Evolutionary conservation across 331 rosid species (phyloP), one percentile per base, ranked within the genome.

Genomic region (Rhamnella rubrinervis): DNA sequence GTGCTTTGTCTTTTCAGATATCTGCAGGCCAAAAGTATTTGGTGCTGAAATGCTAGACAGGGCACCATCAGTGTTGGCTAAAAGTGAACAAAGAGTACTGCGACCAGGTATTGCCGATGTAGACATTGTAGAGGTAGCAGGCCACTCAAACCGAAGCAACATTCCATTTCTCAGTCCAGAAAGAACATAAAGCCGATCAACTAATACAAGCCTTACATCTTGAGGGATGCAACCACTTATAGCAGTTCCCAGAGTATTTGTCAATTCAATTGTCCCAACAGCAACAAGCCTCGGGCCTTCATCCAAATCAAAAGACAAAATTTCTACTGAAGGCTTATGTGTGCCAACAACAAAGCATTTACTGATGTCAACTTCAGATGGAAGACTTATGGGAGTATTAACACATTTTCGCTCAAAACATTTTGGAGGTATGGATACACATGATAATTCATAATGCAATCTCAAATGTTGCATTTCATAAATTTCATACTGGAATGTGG

Each of bases 111-210:
- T 70, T 56, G 81, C 86, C 37, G 75, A 81, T 7, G 68, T 41
- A 38, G 74, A 50, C 65, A 67, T 58, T 66, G 65, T 47, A 58
- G 81, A 71, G 60, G 67, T 31, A 68, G 40, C 63, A 68, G 96
- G 97, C 93, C 93, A 93, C 76, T 90, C 97, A 68, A 93, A 93
- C 51, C 98, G 92, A 77, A 93, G 96, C 55, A 93, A 83, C 96
- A 93, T 88, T 64, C 96, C 98, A 77, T 90, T 93, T 89, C 97
- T 85, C 83, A 93, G 80, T 57, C 98, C 98, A 65, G 92, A 85
- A 70, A 93, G 91, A 68, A 93, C 77, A 81, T 93, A 93, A 66
- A 77, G 79, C 78, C 83, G 85, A 65, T 87, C 96, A 74, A 85
- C 95, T 68, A 62, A 84, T 69, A 93, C 97, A 78, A 93, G 96